Percentiles rank a stretch among this genome's conserved stretches.
Conservation (phyloP, 805 yeast species). For the Ogataea corticis region DNA sequence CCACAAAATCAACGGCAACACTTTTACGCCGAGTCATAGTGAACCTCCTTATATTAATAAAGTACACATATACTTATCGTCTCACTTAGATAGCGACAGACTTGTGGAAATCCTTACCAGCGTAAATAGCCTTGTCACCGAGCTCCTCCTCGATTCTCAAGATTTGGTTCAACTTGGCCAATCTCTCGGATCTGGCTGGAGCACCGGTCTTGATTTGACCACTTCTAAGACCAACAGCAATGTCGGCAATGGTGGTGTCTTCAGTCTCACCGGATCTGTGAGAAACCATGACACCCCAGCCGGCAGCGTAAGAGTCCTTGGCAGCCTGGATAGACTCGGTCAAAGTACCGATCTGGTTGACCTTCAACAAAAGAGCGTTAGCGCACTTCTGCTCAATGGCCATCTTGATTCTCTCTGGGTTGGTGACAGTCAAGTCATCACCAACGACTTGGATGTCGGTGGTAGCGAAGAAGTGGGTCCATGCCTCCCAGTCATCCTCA, state of each 20-base stretch:
- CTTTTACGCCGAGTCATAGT: too few species aligned
- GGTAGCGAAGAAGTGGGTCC: slow-evolving; percentile 83
- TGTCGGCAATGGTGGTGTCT: slow-evolving; percentile 97
- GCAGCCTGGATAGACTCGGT: slow-evolving; percentile 98
- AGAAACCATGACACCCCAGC: slow-evolving; percentile 99
- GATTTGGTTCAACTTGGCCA: slow-evolving; percentile 98
- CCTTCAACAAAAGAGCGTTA: slow-evolving; percentile 92
- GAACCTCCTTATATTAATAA: too few species aligned
- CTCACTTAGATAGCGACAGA: slow-evolving; percentile 34
- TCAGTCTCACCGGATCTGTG: slow-evolving; percentile 99
- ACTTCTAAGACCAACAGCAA: slow-evolving; percentile 95
- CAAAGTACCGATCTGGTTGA: slow-evolving; percentile 97
- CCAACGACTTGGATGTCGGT: slow-evolving; percentile 89
- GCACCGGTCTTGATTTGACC: slow-evolving; percentile 99
- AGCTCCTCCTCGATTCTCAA: slow-evolving; percentile 98
- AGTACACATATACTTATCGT: background rate
- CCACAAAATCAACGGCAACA: too few species aligned
- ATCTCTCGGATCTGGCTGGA: slow-evolving; percentile 99
- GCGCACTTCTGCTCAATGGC: slow-evolving; percentile 98
- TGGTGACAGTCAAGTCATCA: slow-evolving; percentile 98
- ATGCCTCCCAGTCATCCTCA: slow-evolving; percentile 99
- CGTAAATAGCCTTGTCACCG: slow-evolving; percentile 95
- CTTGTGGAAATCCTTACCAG: slow-evolving; percentile 87
- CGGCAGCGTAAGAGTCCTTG: slow-evolving; percentile 88
- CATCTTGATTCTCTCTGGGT: slow-evolving; percentile 89